phyloP scores from a whole-genome alignment of 2,329 filamentous ascomycete genomes.

The Xylaria sp. region DNA sequence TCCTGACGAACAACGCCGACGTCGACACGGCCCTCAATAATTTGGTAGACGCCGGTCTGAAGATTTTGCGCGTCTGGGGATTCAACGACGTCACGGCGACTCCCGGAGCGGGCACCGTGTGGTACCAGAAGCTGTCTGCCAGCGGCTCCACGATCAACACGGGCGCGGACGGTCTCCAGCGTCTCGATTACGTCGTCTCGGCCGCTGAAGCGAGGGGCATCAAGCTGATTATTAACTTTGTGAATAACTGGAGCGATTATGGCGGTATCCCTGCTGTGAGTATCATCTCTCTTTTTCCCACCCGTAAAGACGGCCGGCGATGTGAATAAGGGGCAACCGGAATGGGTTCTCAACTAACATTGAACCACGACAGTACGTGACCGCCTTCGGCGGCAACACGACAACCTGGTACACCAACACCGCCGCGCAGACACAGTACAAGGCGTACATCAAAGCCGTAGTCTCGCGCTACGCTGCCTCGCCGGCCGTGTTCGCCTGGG shows the following conservation, averaged over 20 bases:
- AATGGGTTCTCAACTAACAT: constrained; percentile 8
- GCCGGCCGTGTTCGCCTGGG: constrained; percentile 64
- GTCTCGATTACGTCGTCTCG: constrained; percentile 72
- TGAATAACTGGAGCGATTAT: constrained; percentile 78
- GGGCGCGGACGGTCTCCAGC: constrained; percentile 69
- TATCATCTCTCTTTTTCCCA: constrained; percentile 13
- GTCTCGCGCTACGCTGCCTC: constrained; percentile 61
- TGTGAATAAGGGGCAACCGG: background rate
- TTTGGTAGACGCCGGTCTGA: constrained; percentile 62
- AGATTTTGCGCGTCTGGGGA: constrained; percentile 69
- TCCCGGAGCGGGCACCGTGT: constrained; percentile 54
- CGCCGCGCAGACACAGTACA: constrained; percentile 66
- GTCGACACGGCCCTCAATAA: constrained; percentile 64
- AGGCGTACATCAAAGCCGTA: constrained; percentile 60
- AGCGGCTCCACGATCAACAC: constrained; percentile 70
- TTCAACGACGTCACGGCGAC: constrained; percentile 68
- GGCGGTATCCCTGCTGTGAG: constrained; percentile 68
- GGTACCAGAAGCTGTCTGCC: constrained; percentile 65
- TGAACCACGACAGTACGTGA: constrained; percentile 60
- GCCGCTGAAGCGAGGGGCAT: constrained; percentile 68
- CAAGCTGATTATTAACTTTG: constrained; percentile 73
- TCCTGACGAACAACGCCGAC: constrained; percentile 63
- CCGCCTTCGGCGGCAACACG: constrained; percentile 65
- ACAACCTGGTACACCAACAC: constrained; percentile 68
- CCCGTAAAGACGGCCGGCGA: no score